phyloP scores from a whole-genome alignment of 148 eudicot genomes.

The Rheum nobile region DNA sequence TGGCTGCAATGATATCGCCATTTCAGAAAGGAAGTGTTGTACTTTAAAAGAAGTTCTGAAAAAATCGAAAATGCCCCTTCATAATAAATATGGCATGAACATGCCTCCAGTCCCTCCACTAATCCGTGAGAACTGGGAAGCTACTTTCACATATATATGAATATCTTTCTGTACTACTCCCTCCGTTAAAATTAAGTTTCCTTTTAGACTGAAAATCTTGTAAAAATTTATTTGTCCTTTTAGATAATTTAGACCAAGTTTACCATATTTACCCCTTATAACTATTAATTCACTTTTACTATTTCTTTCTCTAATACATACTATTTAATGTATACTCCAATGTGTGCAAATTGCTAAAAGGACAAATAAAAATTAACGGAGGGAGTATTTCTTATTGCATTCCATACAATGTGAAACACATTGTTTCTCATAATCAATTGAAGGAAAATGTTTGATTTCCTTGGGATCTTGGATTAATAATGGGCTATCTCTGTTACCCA shows the following conservation, averaged over 20 bases:
- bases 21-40: not conserved
- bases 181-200: too few species aligned
- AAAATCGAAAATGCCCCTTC: not conserved
- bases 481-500: not conserved
- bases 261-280: too few species aligned
- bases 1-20: not conserved
- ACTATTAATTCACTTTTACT: too few species aligned
- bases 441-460: not conserved
- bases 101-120: not conserved
- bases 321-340: too few species aligned
- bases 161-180: not conserved
- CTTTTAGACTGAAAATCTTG: too few species aligned
- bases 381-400: not conserved
- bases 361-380: too few species aligned
- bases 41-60: not conserved
- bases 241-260: too few species aligned
- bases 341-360: too few species aligned
- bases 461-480: not conserved
- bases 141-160: not conserved
- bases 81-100: not conserved
- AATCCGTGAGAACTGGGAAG: not conserved
- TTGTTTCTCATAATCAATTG: not conserved
- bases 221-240: too few species aligned
- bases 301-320: too few species aligned
- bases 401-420: not conserved